These are phyloP conservation scores for Salix exigua DNA, from an alignment of 345 rosid species.

Conservation along the genomic window DNA sequence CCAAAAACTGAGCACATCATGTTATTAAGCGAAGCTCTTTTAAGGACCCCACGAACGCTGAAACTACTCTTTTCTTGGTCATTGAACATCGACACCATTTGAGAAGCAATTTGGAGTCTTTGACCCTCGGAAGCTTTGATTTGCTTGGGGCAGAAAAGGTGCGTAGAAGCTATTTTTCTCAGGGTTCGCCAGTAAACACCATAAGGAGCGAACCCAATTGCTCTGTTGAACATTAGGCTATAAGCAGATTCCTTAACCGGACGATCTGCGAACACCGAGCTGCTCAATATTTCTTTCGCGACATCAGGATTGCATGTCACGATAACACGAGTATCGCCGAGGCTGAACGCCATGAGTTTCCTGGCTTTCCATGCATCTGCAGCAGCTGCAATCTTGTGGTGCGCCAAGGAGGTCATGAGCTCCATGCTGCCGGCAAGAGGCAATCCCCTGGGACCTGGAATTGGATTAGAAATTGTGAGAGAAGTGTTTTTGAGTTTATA, in stretches of 20 bases:
- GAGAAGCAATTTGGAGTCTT: constrained; percentile 38
- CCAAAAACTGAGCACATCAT: constrained; percentile 82
- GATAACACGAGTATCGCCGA: constrained; percentile 59
- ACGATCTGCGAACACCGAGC: constrained; percentile 64
- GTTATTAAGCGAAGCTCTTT: constrained; percentile 64
- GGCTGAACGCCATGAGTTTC: constrained; percentile 69
- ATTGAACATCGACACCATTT: constrained; percentile 43
- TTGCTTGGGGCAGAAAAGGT: constrained; percentile 60
- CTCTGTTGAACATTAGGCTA: constrained; percentile 65
- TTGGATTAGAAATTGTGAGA: constrained; percentile 15
- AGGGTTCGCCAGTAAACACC: constrained; percentile 76
- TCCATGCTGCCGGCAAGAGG: constrained; percentile 66
- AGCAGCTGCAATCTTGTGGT: constrained; percentile 43
- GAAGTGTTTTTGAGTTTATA: constrained; percentile 17
- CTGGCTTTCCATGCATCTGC: constrained; percentile 43
- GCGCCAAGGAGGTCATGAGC: constrained; percentile 59
- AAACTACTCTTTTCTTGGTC: constrained; percentile 17
- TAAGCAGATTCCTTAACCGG: constrained; percentile 75
- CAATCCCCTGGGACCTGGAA: constrained; percentile 72
- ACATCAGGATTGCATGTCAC: constrained; percentile 66
- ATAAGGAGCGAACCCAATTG: constrained; percentile 77
- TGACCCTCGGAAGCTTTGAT: constrained; percentile 45
- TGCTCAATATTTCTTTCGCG: constrained; percentile 61
- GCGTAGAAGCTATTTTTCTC: constrained; percentile 53
- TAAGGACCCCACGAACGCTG: constrained; percentile 48